Conservation (phyloP, 1,139 yeast species). For the Debaryomyces sp. region DNA sequence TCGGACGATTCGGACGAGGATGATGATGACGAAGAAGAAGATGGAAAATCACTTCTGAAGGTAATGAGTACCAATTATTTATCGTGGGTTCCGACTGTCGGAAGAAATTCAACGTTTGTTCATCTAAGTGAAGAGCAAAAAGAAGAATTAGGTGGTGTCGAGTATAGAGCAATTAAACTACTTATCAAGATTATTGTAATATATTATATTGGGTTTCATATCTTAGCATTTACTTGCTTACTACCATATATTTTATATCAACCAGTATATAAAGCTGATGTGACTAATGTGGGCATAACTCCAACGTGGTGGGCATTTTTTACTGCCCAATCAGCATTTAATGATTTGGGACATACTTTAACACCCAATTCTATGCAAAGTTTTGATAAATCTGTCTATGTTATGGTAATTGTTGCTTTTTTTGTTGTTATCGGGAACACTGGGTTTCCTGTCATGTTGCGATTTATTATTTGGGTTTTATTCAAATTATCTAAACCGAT, state of each 20-base stretch:
- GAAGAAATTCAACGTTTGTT: slow-evolving; percentile 93
- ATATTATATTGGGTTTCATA: slow-evolving; percentile 78
- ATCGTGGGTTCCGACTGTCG: slow-evolving; percentile 91
- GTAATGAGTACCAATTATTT: slow-evolving; percentile 64
- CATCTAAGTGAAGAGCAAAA: slow-evolving; percentile 81
- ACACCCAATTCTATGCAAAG: slow-evolving; percentile 77
- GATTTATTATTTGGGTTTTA: slow-evolving; percentile 80
- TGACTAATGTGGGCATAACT: slow-evolving; percentile 58
- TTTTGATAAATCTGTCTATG: slow-evolving; percentile 64
- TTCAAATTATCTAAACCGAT: slow-evolving; percentile 68
- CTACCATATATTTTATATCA: slow-evolving; percentile 66
- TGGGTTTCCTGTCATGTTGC: slow-evolving; percentile 81
- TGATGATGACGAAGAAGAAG: slow-evolving; percentile 22
- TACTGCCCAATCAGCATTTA: slow-evolving; percentile 75
- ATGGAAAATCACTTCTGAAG: slow-evolving; percentile 19
- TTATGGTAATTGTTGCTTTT: slow-evolving; percentile 62
- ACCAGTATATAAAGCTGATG: slow-evolving; percentile 40
- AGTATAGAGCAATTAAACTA: slow-evolving; percentile 83
- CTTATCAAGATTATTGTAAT: slow-evolving; percentile 64
- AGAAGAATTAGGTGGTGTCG: slow-evolving; percentile 96
- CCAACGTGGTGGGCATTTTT: slow-evolving; percentile 95
- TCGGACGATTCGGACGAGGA: slow-evolving; percentile 4
- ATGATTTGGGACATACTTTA: slow-evolving; percentile 80
- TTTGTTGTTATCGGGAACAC: slow-evolving; percentile 90
- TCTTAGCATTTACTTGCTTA: slow-evolving; percentile 58